Base-by-base conservation (phyloP, 1,139 yeast genomes). In the Sugiyamaella neomexicana region DNA sequence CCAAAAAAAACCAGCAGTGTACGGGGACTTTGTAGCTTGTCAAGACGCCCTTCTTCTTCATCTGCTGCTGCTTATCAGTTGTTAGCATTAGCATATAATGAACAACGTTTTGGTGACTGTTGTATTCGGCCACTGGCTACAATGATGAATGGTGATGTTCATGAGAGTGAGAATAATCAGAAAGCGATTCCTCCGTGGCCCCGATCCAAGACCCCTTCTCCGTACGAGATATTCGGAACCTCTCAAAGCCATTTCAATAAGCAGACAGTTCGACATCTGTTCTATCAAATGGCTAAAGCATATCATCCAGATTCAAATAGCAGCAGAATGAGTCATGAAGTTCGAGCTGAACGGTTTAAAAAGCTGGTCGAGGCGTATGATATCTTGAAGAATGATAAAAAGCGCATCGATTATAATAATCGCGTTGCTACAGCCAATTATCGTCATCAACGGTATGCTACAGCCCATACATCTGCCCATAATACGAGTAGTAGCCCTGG, bases 271-370 rank as follows among this genome's bases (percentile, higher is more conserved):
- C 85, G 85, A 65, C 60, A 69, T 36, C 75, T 75, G 42, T 91
- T 88, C 67, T 78, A 79, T 62, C 76, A 79, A 54, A 78, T 83
- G 54, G 93, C 95, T 13, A 89, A 88, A 68, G 67, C 83, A 6
- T 91, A 93, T 65, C 98, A 93, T 65, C 98, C 99, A 0, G 99
- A 93, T 71, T 31, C 43, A 7, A 50, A 39, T 25, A 13, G 29
- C 27, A 25, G 37, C 9, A 31, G 32, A 13, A 45, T 58, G 13
- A 44, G 58, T n/a, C 46, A 49, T 5, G 60, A 57, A 29, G 55
- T 58, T 20, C 60, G 62, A 49, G 62, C 64, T 5, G 78, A 75
- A 13, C 72, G 96, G 55, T 91, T 89, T 69, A 88, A 86, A 64
- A 74, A 78, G 59, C 72, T 90, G 5, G 83, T 85, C 38, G 80